phyloP scores from a whole-genome alignment of 805 yeast genomes.

The Ogataea methanolica region DNA sequence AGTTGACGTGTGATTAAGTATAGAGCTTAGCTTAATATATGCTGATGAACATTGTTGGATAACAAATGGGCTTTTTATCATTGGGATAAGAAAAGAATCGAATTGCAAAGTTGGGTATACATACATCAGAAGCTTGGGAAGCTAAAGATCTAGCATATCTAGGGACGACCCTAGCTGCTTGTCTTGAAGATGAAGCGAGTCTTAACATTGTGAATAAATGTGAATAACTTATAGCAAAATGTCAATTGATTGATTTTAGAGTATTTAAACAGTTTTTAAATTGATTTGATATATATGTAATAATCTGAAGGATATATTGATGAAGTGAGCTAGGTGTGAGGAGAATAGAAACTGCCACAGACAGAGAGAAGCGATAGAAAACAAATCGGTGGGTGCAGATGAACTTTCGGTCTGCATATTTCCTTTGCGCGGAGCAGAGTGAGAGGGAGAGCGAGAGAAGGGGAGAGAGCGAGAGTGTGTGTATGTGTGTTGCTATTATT shows the following conservation, averaged over 20 bases:
- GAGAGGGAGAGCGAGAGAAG: no score
- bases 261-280: no score
- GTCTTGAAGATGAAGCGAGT: slow-evolving; percentile 15
- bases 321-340: no score
- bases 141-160: slow-evolving; percentile 29
- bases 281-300: no score
- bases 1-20: no score
- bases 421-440: slow-evolving; percentile 6
- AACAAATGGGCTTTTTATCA: background rate
- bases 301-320: no score
- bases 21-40: background rate
- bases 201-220: slow-evolving; percentile 15
- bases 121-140: slow-evolving; percentile 23
- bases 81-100: background rate
- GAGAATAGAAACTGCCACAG: no score
- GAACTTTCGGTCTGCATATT: slow-evolving; percentile 6
- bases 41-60: background rate
- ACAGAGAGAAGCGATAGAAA: no score
- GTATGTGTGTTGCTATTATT: no score
- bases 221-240: background rate
- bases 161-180: slow-evolving; percentile 15
- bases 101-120: slow-evolving; percentile 5
- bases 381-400: no score
- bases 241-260: background rate
- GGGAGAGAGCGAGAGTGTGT: no score